phyloP scores from a whole-genome alignment of 345 rosid genomes.

The Gossypium thurberi region DNA sequence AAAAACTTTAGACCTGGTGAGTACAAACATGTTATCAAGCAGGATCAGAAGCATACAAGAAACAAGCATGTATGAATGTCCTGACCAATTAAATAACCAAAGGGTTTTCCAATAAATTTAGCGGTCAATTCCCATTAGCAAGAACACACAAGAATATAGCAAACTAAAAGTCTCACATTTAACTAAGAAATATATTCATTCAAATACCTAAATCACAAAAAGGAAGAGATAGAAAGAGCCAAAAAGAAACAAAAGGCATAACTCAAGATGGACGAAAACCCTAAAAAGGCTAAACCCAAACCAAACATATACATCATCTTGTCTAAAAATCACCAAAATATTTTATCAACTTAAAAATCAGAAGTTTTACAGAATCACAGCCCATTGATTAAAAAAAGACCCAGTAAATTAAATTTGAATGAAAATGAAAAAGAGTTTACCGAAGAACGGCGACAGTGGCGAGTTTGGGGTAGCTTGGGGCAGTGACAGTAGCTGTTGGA shows the following conservation, averaged over 20 bases:
- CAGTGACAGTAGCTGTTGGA: not conserved
- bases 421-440: not conserved
- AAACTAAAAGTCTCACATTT: not conserved
- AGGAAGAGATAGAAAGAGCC: not conserved
- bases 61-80: not conserved
- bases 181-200: not conserved
- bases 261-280: not conserved
- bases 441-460: not conserved
- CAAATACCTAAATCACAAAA: not conserved
- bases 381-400: not conserved
- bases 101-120: not conserved
- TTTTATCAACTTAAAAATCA: not conserved
- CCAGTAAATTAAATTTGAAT: not conserved
- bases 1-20: not conserved
- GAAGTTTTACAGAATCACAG: not conserved
- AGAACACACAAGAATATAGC: not conserved
- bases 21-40: not conserved
- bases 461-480: not conserved
- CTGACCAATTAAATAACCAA: not conserved
- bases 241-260: not conserved
- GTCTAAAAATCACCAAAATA: not conserved
- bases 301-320: not conserved
- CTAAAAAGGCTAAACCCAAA: not conserved
- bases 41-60: not conserved
- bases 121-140: not conserved